Base-by-base conservation (phyloP, 768 basidiomycete genomes). In the Kwoniella sp. region DNA sequence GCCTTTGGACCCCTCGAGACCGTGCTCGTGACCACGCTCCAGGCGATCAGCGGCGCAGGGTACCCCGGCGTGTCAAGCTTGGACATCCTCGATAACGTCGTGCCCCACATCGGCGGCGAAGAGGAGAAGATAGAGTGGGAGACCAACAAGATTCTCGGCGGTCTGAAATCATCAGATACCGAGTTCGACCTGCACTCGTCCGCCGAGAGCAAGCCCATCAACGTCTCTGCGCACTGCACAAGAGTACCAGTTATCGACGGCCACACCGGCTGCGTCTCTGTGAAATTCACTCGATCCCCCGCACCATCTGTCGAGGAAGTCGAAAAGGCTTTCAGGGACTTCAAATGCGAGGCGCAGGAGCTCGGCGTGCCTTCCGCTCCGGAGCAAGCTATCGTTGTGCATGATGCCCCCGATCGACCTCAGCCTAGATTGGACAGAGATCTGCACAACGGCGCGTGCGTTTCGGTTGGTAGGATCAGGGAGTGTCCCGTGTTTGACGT, bases 61-160 rank as follows among this genome's bases (percentile, higher is more conserved):
- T 99, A 98, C 83, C 96, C 96, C 1, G 96, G 95, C 57, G 88
- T 98, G 0, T 82, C 92, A 13, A 85, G 86, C 48, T 84, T 99
- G 62, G 96, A 98, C 81, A 91, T 97, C 79, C 73, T 96, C 70
- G 96, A 98, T 83, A 98, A 98, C 83, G 85, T 99, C 78, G 89
- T 99, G 1, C 96, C 96, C 4, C 88, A 91, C 82, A 98, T 99
- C 80, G 82, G 86, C 20, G 92, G 94, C 55, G 95, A 97, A 77
- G 83, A 84, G 72, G 96, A 98, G 78, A 99, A 98, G 80, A 93
- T 98, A 70, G 95, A 99, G 80, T 99, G 96, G 96, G 96, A 99
- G 83, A 89, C 92, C 5, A 86, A 90, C 73, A 99, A 98, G 84
- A 99, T 99, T 74, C 87, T 99, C 23, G 95, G 96, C 25, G 92